Evolutionary conservation across 2,329 filamentous ascomycete species (phyloP), one percentile per base, ranked within the genome.

Genomic region (Clarireedia hainanense): DNA sequence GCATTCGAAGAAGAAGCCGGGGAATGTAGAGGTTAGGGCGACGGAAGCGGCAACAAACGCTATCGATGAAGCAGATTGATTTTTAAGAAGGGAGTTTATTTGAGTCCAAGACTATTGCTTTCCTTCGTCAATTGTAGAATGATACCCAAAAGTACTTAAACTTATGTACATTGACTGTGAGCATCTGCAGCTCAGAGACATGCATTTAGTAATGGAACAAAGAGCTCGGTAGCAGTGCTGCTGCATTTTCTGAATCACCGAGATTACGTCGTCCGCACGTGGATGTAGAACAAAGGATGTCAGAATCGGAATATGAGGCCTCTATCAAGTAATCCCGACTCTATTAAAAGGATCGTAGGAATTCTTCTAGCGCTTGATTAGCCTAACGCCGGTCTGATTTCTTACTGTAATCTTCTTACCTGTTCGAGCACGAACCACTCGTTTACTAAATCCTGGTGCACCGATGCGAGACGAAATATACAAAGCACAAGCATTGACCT

Each of bases 1-100:
- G 62, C 65, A 66, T 47, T 56, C 54, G 30, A 54, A 52, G 52
- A 51, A 54, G 23, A 53, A 42, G 36, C 27, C 30, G 12, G 56
- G 27, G 14, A 39, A 55, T n/a, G 56, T 43, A 52, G 57, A 43
- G 52, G 59, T 40, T 40, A 42, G 20, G 6, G 52, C 39, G 55
- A 60, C 37, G 57, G 58, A 6, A 24, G 36, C 17, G 9, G 4
- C 45, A 37, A 56, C 26, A 14, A 48, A 34, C 20, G 40, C 37
- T n/a, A 48, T 42, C 7, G 40, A 52, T 26, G 43, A 48, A 47
- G 30, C 50, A 57, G 50, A 24, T 40, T 57, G 20, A 51, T 17
- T 36, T 34, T 34, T 7, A 15, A 12, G 52, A 48, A 30, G 27
- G 45, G 20, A 14, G 23, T 6, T 23, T 24, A 46, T 14, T 46